Conservation (phyloP, 345 rosid genomes). For the Melaleuca quinquenervia region DNA sequence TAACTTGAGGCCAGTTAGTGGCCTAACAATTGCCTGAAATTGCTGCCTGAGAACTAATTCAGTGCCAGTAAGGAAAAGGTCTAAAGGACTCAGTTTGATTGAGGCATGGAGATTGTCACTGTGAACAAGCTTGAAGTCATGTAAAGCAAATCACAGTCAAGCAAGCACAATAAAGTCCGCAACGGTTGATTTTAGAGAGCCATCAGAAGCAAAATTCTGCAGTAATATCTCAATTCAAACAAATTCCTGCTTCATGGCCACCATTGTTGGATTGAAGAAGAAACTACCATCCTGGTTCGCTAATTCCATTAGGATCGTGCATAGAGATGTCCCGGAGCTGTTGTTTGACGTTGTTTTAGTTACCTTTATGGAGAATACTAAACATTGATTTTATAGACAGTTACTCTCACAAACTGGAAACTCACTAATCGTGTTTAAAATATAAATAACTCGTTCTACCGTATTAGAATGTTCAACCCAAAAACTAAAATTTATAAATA, state of each 20-base stretch:
- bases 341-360: background rate
- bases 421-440: background rate
- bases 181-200: background rate
- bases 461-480: too few relatives aligned
- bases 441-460: too few relatives aligned
- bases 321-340: too few relatives aligned
- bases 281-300: too few relatives aligned
- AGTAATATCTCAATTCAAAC: background rate
- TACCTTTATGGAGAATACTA: background rate
- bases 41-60: too few relatives aligned
- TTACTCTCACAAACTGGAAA: background rate
- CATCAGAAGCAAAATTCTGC: background rate
- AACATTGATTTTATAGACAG: background rate
- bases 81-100: background rate
- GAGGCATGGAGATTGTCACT: background rate
- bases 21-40: background rate
- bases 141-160: constrained; percentile 1
- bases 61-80: background rate
- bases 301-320: too few relatives aligned
- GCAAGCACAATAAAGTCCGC: background rate
- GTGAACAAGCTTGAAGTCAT: constrained; percentile 15
- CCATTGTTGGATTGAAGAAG: too few relatives aligned
- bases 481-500: too few relatives aligned
- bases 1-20: background rate
- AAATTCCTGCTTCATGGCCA: too few relatives aligned